A percentile compares a stretch with the other conserved stretches of the same genome.
phyloP scores from a whole-genome alignment of 2,329 filamentous ascomycete species.

The Furcasterigmium furcatum region DNA sequence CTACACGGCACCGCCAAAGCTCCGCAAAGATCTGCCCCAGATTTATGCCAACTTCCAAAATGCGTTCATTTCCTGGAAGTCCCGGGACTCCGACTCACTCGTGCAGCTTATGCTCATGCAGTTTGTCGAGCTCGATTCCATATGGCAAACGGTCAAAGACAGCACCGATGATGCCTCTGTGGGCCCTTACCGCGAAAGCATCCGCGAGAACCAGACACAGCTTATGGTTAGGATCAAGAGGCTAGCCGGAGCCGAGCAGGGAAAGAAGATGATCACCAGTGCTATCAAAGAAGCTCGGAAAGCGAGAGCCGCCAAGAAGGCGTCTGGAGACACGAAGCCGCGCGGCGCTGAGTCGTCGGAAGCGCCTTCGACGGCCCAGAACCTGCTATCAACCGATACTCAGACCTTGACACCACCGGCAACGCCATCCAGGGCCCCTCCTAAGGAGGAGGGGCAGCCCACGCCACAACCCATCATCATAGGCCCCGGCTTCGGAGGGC shows the following conservation, averaged over 20 bases:
- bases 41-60: conserved; percentile 72
- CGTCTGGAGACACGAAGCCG: conserved; percentile 67
- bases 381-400: conserved; percentile 34
- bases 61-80: conserved; percentile 81
- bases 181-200: conserved; percentile 74
- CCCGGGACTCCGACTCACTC: conserved; percentile 72
- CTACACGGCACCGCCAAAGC: conserved; percentile 61
- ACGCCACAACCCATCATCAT: conserved; percentile 31
- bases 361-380: conserved; percentile 25
- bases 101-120: conserved; percentile 84
- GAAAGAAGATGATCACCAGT: conserved; percentile 69
- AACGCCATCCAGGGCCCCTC: conserved; percentile 36
- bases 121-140: conserved; percentile 80
- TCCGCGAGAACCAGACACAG: conserved; percentile 77
- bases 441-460: conserved; percentile 19
- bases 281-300: conserved; percentile 71
- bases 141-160: conserved; percentile 80
- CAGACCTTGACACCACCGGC: conserved; percentile 53
- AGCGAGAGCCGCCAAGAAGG: conserved; percentile 60
- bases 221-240: conserved; percentile 77
- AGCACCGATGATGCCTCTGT: conserved; percentile 70
- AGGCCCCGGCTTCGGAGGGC: conserved; percentile 43
- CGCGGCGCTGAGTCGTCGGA: conserved; percentile 53
- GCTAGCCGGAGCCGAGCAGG: conserved; percentile 67
- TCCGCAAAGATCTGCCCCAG: conserved; percentile 62